Conservation (phyloP, 495 filamentous ascomycete genomes). For the Rhizodiscina lignyota region DNA sequence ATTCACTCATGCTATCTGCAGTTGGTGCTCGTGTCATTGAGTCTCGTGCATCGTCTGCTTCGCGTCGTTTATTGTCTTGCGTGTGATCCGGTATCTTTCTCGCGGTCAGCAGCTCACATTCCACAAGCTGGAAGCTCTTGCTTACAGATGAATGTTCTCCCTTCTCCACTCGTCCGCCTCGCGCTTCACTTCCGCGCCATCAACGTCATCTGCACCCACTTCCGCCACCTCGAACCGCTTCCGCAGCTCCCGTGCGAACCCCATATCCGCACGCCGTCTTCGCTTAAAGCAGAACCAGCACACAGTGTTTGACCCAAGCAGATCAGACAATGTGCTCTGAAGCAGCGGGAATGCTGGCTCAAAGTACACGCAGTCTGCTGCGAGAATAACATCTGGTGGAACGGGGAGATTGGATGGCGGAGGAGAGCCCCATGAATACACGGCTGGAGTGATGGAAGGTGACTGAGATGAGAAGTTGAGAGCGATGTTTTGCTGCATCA, state of each 20-base stretch:
- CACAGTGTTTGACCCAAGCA: constrained; percentile 33
- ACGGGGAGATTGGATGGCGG: constrained; percentile 29
- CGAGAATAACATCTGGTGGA: constrained; percentile 65
- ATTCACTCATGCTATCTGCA: too few relatives aligned
- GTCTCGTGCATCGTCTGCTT: too few relatives aligned
- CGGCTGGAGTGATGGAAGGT: constrained; percentile 33
- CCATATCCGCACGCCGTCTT: constrained; percentile 41
- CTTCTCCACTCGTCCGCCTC: constrained; percentile 18
- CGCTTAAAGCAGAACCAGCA: constrained; percentile 95
- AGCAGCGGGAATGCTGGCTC: constrained; percentile 87
- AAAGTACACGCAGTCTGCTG: constrained; percentile 94
- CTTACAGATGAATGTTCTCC: constrained; percentile 32
- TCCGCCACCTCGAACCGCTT: constrained; percentile 28
- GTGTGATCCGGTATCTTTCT: too few relatives aligned
- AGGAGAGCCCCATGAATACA: constrained; percentile 61
- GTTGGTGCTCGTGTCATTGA: too few relatives aligned
- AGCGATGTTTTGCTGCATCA: constrained; percentile 71
- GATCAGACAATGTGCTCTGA: constrained; percentile 48
- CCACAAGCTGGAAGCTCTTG: too few relatives aligned
- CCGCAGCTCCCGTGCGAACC: constrained; percentile 28
- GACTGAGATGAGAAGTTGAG: constrained; percentile 37
- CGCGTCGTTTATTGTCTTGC: too few relatives aligned
- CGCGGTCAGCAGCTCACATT: too few relatives aligned
- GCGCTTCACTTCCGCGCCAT: constrained; percentile 30
- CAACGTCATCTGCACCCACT: too few relatives aligned